phyloP scores from a whole-genome alignment of 2,329 filamentous ascomycete species.

The Penicillium glabrum region DNA sequence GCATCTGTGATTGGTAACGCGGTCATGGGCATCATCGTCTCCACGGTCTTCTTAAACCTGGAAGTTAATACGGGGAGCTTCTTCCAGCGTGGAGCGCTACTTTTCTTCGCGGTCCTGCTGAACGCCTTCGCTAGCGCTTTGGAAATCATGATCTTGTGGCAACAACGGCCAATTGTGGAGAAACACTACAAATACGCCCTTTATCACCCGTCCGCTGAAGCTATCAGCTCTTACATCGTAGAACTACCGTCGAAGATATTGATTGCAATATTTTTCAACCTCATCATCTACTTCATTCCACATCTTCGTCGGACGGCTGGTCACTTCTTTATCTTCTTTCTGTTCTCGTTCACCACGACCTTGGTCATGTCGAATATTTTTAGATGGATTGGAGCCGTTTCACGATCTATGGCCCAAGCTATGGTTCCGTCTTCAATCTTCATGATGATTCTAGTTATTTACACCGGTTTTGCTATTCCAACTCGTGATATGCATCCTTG shows the following conservation, averaged over 20 bases:
- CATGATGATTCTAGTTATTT: conserved; percentile 47
- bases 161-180: conserved; percentile 87
- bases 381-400: conserved; percentile 80
- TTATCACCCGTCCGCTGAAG: conserved; percentile 87
- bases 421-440: conserved; percentile 57
- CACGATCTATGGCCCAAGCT: conserved; percentile 63
- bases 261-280: conserved; percentile 76
- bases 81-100: conserved; percentile 70
- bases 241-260: conserved; percentile 80
- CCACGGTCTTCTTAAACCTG: conserved; percentile 77
- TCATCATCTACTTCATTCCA: conserved; percentile 83
- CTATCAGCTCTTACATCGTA: conserved; percentile 76
- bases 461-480: conserved; percentile 49
- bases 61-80: conserved; percentile 66
- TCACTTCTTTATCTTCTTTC: conserved; percentile 80
- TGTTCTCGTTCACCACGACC: conserved; percentile 72
- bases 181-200: conserved; percentile 85
- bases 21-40: conserved; percentile 71
- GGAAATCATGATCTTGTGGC: conserved; percentile 78
- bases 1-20: conserved; percentile 66
- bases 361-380: conserved; percentile 85
- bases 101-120: conserved; percentile 84
- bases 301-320: conserved; percentile 72
- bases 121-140: conserved; percentile 69
- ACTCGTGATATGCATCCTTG: conserved; percentile 70